phyloP scores from a whole-genome alignment of 768 basidiomycete species.

The Floccularia luteovirens region DNA sequence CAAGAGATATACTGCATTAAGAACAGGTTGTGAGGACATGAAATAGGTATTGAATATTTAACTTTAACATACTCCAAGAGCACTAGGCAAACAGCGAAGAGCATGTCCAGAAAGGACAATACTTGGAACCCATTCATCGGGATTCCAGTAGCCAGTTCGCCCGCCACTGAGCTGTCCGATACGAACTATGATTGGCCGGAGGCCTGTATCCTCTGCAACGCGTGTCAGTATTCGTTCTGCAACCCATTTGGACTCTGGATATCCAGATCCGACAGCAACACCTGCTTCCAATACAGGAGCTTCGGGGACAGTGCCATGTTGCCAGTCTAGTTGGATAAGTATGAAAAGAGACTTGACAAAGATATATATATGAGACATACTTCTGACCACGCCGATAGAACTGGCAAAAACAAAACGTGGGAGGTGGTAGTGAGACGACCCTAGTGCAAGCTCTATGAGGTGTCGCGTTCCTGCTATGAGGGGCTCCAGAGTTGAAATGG shows the following conservation, averaged over 20 bases:
- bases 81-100: slow-evolving; percentile 22
- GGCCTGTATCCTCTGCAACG: slow-evolving; percentile 17
- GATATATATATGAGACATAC: slow-evolving; percentile 11
- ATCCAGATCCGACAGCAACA: slow-evolving; percentile 24
- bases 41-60: neutral
- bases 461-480: slow-evolving; percentile 16
- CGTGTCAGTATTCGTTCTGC: slow-evolving; percentile 23
- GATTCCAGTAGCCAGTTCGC: slow-evolving; percentile 32
- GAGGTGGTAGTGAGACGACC: slow-evolving; percentile 12
- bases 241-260: slow-evolving; percentile 34
- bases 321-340: slow-evolving; percentile 7
- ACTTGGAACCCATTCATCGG: slow-evolving; percentile 34
- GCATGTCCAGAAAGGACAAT: slow-evolving; percentile 21
- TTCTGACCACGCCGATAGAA: slow-evolving; percentile 18
- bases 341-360: neutral
- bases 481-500: slow-evolving; percentile 22
- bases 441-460: slow-evolving; percentile 25
- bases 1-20: slow-evolving; percentile 10
- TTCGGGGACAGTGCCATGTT: slow-evolving; percentile 23
- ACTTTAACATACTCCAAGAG: slow-evolving; percentile 17
- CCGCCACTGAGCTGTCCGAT: slow-evolving; percentile 38
- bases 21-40: neutral
- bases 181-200: slow-evolving; percentile 26
- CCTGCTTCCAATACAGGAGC: slow-evolving; percentile 20
- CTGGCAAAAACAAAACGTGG: slow-evolving; percentile 25